These are phyloP conservation scores for Rhodotorula babjevae DNA, from an alignment of 768 basidiomycete genomes.

Conservation along the genomic window DNA sequence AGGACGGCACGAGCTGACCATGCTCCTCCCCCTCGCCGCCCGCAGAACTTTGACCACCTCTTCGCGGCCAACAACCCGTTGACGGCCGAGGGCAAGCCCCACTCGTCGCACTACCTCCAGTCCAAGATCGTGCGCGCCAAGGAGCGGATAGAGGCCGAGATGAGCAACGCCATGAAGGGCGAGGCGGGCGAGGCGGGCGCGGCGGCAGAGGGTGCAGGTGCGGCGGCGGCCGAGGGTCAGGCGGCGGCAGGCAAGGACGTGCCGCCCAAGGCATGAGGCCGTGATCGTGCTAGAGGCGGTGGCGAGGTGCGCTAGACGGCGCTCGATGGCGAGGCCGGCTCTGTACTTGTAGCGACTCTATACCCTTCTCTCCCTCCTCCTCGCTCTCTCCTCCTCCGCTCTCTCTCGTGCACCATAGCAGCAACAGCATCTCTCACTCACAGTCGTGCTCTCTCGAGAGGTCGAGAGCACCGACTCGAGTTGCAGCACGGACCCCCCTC, in stretches of 20 bases:
- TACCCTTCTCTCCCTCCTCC: not conserved
- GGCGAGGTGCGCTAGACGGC: not conserved
- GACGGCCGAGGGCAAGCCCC: slow-evolving; percentile 48
- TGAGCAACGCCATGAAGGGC: slow-evolving; percentile 16
- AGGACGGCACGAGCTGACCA: too few relatives aligned
- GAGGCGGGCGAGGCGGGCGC: slow-evolving; percentile 1
- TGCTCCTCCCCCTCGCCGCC: too few relatives aligned
- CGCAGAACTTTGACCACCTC: slow-evolving; percentile 83
- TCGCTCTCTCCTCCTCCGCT: not conserved
- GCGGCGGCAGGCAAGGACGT: not conserved
- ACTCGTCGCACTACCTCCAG: slow-evolving; percentile 84
- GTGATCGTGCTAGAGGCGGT: not conserved
- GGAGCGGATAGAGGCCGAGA: slow-evolving; percentile 91
- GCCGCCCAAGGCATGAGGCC: not conserved
- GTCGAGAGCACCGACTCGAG: too few relatives aligned
- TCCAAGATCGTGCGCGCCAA: slow-evolving; percentile 93
- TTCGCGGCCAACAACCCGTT: slow-evolving; percentile 73
- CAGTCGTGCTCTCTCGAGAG: not conserved
- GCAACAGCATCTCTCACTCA: not conserved
- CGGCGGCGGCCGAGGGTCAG: not conserved
- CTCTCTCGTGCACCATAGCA: too few relatives aligned
- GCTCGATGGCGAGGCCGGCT: not conserved
- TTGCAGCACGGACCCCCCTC: too few relatives aligned
- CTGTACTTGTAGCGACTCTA: slow-evolving; percentile 1
- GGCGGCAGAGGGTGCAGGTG: not conserved